Percentiles rank a stretch among this genome's conserved stretches.
Evolutionary conservation across 306 rosid genomes (phyloP).

Genomic region (Betula pendula): DNA sequence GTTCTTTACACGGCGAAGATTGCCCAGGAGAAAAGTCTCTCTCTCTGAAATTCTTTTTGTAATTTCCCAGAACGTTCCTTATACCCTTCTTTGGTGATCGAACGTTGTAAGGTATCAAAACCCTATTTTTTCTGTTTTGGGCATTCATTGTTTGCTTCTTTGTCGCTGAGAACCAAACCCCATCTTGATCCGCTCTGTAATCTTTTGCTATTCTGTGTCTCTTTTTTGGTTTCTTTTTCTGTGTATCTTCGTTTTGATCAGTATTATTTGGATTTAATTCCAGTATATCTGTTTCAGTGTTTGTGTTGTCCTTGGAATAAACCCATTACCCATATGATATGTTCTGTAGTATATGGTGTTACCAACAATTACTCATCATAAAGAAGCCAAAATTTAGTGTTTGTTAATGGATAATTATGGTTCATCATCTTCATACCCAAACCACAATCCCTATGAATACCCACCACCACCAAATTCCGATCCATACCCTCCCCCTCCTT

Average conservation of each 20-base stretch:
- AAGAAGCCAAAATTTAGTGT: slow-evolving; percentile 3
- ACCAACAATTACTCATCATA: neutral
- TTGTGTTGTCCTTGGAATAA: neutral
- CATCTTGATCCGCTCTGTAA: neutral
- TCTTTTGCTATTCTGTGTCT: neutral
- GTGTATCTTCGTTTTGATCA: neutral
- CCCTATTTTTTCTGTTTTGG: neutral
- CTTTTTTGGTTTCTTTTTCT: neutral
- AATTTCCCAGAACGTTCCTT: no score
- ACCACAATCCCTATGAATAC: slow-evolving; percentile 43
- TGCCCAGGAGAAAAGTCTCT: neutral
- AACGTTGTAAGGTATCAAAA: slow-evolving; percentile 12
- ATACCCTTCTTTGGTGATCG: neutral
- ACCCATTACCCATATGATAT: neutral
- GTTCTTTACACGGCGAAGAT: neutral
- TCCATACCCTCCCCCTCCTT: slow-evolving; percentile 28
- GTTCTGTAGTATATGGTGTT: neutral
- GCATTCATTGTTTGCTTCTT: neutral
- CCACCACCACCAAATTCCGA: slow-evolving; percentile 25
- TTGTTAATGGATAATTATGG: slow-evolving; percentile 50
- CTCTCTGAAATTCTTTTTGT: neutral
- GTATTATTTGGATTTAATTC: neutral
- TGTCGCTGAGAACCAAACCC: neutral
- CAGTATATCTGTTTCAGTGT: neutral
- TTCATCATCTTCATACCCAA: slow-evolving; percentile 42